phyloP scores from a whole-genome alignment of 306 rosid genomes.

The Prunus fruticosa region DNA sequence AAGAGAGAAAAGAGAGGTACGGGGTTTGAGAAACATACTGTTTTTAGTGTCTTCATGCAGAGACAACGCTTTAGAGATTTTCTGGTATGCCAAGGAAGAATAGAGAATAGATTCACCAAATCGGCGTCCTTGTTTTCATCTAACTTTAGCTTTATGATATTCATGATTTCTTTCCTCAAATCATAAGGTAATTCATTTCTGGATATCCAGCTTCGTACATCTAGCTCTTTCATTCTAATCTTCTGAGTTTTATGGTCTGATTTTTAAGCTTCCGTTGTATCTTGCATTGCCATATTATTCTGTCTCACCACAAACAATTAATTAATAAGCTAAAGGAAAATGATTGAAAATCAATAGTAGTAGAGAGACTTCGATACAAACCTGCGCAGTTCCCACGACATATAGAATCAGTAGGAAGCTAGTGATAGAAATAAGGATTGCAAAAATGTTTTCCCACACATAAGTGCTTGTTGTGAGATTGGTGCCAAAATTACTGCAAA shows the following conservation, averaged over 20 bases:
- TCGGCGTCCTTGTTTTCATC: constrained; percentile 14
- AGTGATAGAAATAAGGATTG: constrained; percentile 10
- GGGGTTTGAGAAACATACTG: neutral
- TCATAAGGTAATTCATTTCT: neutral
- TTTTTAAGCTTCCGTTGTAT: neutral
- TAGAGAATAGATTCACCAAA: neutral
- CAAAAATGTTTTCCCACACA: constrained; percentile 28
- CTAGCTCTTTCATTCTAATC: constrained; percentile 4
- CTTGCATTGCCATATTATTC: too few relatives aligned
- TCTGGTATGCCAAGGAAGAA: neutral
- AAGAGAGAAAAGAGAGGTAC: too few relatives aligned
- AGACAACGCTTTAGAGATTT: neutral
- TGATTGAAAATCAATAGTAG: too few relatives aligned
- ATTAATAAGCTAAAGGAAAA: too few relatives aligned
- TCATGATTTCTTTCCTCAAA: neutral
- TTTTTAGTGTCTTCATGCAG: neutral
- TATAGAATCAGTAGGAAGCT: constrained; percentile 19
- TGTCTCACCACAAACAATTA: too few relatives aligned
- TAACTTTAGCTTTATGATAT: neutral
- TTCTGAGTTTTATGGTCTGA: constrained; percentile 6
- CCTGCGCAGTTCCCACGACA: constrained; percentile 27
- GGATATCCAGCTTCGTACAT: constrained; percentile 3
- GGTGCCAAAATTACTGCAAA: constrained; percentile 24
- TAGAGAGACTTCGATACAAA: too few relatives aligned
- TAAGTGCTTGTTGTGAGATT: constrained; percentile 26